A percentile compares a stretch with the other conserved stretches of the same genome.
Evolutionary conservation across 2,329 filamentous ascomycete species (phyloP).

Genomic region (Cladosporium phlei): DNA sequence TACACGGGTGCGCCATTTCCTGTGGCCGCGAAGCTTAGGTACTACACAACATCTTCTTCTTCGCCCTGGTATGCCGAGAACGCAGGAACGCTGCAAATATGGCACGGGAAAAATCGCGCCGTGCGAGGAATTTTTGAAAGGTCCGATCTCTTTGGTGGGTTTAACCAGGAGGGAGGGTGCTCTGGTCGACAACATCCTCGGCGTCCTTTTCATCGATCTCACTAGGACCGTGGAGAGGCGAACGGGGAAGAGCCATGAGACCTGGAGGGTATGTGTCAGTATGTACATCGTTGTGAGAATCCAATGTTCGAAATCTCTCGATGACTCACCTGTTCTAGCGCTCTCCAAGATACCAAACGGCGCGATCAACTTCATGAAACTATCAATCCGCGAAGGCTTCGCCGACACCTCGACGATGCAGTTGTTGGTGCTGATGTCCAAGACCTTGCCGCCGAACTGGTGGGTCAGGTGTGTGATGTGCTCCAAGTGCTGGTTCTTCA

Average conservation of each 20-base stretch:
- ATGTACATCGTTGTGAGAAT: no score
- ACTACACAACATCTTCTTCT: neutral
- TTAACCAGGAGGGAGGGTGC: constrained; percentile 86
- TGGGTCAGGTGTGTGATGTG: constrained; percentile 95
- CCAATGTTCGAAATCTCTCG: neutral
- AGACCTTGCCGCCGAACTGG: constrained; percentile 94
- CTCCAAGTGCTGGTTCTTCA: constrained; percentile 96
- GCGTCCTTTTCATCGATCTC: constrained; percentile 80
- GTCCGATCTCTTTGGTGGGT: neutral
- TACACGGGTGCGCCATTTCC: no score
- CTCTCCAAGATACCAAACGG: constrained; percentile 97
- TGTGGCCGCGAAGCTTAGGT: neutral
- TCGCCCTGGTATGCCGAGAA: constrained; percentile 1
- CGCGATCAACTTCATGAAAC: constrained; percentile 90
- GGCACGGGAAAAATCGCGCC: neutral
- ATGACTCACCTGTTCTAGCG: constrained; percentile 66
- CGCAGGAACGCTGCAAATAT: neutral
- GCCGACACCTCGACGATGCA: constrained; percentile 97
- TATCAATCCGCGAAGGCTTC: constrained; percentile 90
- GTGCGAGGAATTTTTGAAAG: neutral
- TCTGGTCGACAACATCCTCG: constrained; percentile 90
- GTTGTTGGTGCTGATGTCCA: constrained; percentile 97
- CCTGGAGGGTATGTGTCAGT: constrained; percentile 40
- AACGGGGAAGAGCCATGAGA: constrained; percentile 92
- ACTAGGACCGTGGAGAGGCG: constrained; percentile 70